Conservation (phyloP, 345 rosid species). For the Euphorbia tirucalli region DNA sequence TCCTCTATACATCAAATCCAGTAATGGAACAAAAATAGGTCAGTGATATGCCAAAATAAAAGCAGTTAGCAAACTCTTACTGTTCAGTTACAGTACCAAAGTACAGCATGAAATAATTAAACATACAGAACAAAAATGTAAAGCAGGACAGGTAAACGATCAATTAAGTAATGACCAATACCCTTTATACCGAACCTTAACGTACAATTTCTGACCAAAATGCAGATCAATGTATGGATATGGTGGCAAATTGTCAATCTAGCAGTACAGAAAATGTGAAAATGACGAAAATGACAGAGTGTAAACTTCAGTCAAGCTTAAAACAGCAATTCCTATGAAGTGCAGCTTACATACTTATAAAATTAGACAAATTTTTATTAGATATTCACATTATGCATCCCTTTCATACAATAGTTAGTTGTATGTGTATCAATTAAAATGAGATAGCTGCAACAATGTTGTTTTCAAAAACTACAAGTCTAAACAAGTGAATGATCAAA, state of each 20-base stretch:
- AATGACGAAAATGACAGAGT: neutral
- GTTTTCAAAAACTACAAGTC: neutral
- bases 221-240: neutral
- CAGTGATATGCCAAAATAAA: neutral
- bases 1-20: conserved; percentile 46
- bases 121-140: neutral
- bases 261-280: neutral
- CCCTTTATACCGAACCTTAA: neutral
- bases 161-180: too few species aligned
- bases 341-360: neutral
- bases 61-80: neutral
- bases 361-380: neutral
- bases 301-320: neutral
- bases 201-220: neutral
- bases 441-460: neutral
- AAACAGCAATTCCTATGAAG: neutral
- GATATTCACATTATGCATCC: neutral
- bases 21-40: conserved; percentile 1
- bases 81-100: neutral
- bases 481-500: neutral
- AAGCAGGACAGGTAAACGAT: neutral
- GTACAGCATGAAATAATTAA: neutral
- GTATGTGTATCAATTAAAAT: neutral
- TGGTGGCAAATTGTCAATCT: neutral
- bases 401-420: neutral